Percentiles rank a stretch among this genome's conserved stretches.
Evolutionary conservation across 2,329 filamentous ascomycete species (phyloP).

Genomic region (Cordyceps tenuipes): DNA sequence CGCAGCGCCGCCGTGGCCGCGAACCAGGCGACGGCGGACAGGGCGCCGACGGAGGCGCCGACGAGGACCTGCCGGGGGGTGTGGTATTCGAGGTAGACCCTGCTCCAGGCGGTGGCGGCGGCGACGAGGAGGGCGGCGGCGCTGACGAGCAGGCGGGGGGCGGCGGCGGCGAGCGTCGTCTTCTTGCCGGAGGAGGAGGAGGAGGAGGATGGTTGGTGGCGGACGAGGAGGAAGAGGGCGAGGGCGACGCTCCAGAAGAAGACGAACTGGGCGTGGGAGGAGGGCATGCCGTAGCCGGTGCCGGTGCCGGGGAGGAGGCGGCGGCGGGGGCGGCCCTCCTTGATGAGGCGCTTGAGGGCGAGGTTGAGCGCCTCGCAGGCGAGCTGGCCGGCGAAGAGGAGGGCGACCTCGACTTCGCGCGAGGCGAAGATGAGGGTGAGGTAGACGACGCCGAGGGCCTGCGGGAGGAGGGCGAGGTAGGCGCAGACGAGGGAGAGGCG

Average conservation of each 20-base stretch:
- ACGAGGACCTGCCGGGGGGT: constrained; percentile 80
- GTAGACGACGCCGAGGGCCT: constrained; percentile 85
- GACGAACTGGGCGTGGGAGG: constrained; percentile 89
- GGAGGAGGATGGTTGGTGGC: constrained; percentile 58
- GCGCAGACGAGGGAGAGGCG: constrained; percentile 79
- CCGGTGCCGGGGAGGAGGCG: constrained; percentile 83
- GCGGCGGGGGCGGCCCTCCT: constrained; percentile 79
- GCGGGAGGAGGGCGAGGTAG: constrained; percentile 88
- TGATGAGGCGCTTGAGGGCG: constrained; percentile 78
- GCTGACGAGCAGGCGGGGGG: constrained; percentile 37
- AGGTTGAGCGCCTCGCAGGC: constrained; percentile 90
- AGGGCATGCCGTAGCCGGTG: constrained; percentile 96
- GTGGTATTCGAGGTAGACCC: constrained; percentile 90
- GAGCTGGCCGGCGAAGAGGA: constrained; percentile 90
- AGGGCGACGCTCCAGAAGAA: constrained; percentile 84
- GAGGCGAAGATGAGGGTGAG: constrained; percentile 84
- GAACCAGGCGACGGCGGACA: constrained; percentile 75
- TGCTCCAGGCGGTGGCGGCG: constrained; percentile 65
- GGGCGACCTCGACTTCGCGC: constrained; percentile 77
- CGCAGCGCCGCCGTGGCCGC: constrained; percentile 57
- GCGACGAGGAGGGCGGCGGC: constrained; percentile 54
- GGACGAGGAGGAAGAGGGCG: constrained; percentile 72
- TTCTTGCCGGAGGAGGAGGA: too few species aligned
- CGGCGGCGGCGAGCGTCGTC: constrained; percentile 50
- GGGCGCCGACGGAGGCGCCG: constrained; percentile 61